Percentiles rank a stretch among this genome's conserved stretches.
These are phyloP conservation scores for Candida argentea DNA, from an alignment of 805 yeast genomes.

Conservation along the genomic window DNA sequence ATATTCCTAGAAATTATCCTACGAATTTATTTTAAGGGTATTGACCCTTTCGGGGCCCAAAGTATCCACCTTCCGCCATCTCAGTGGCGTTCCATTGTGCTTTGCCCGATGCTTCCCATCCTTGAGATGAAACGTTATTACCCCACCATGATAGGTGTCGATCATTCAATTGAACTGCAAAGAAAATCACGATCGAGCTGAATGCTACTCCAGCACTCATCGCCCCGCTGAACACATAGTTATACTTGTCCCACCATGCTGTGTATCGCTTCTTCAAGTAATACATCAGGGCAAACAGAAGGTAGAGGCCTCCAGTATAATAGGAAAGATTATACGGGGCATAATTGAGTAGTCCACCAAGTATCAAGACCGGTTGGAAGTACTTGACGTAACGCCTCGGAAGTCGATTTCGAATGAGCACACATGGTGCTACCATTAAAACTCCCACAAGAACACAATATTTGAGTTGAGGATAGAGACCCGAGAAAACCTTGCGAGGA, in stretches of 20 bases:
- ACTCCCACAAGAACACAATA: constrained; percentile 26
- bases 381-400: constrained; percentile 12
- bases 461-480: constrained; percentile 24
- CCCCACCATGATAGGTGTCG: constrained; percentile 25
- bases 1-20: no score
- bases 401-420: constrained; percentile 7
- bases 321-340: constrained; percentile 27
- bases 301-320: constrained; percentile 19
- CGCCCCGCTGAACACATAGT: constrained; percentile 20
- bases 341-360: constrained; percentile 20
- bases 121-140: constrained; percentile 16
- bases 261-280: constrained; percentile 17
- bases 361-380: constrained; percentile 25
- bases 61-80: constrained; percentile 23
- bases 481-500: constrained; percentile 20
- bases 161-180: constrained; percentile 25
- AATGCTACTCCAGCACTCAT: constrained; percentile 27
- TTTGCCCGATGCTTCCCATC: constrained; percentile 21
- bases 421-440: constrained; percentile 13
- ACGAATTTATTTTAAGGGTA: constrained; percentile 13
- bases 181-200: constrained; percentile 24
- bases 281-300: constrained; percentile 17
- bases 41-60: constrained; percentile 24
- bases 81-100: constrained; percentile 8
- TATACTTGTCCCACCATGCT: constrained; percentile 28